Conservation (phyloP, 768 basidiomycete species). For the Mycena metata region DNA sequence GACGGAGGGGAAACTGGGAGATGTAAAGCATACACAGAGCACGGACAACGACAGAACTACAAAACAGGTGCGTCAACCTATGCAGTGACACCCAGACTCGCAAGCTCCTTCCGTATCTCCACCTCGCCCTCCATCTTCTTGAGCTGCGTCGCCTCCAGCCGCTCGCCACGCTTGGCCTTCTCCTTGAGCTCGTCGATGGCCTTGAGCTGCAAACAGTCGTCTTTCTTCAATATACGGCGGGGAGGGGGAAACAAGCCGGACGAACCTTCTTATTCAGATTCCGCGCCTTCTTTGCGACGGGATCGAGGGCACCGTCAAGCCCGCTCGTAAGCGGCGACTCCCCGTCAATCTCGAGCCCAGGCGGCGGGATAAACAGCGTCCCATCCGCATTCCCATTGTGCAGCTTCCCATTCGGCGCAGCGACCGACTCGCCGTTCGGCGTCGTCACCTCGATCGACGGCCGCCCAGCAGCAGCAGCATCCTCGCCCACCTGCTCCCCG, state of each 20-base stretch:
- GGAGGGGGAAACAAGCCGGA: constrained; percentile 35
- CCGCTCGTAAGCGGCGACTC: constrained; percentile 66
- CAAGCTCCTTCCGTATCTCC: constrained; percentile 87
- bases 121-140: constrained; percentile 96
- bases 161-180: constrained; percentile 89
- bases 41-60: constrained; percentile 25
- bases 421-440: constrained; percentile 4
- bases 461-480: constrained; percentile 41
- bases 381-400: constrained; percentile 37
- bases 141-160: constrained; percentile 93
- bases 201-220: constrained; percentile 73
- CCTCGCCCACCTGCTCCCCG: constrained; percentile 46
- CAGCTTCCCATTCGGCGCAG: constrained; percentile 33
- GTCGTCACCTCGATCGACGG: constrained; percentile 55
- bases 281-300: constrained; percentile 91
- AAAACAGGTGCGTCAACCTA: constrained; percentile 3
- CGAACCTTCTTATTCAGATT: constrained; percentile 96
- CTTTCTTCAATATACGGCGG: neutral
- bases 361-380: constrained; percentile 38
- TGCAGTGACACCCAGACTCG: constrained; percentile 46
- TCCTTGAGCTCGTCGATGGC: constrained; percentile 99
- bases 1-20: constrained; percentile 3
- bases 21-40: constrained; percentile 33
- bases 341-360: constrained; percentile 41
- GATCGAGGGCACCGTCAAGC: constrained; percentile 73